phyloP scores from a whole-genome alignment of 2,329 filamentous ascomycete species.

The Biscogniauxia sp. region DNA sequence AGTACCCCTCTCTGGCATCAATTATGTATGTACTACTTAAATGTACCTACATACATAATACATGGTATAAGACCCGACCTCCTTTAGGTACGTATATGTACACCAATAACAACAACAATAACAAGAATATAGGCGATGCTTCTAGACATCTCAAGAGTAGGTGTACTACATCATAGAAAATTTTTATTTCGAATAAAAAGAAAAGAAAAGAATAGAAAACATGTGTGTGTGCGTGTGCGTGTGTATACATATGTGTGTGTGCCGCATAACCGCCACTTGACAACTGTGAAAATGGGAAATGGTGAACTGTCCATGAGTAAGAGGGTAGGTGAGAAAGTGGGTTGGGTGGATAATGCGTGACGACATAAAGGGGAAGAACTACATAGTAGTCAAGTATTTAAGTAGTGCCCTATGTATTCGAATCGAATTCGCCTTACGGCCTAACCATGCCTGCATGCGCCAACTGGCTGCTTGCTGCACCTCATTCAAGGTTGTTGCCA shows the following conservation, averaged over 20 bases:
- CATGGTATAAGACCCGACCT: not conserved
- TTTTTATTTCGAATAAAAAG: not conserved
- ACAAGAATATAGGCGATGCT: too few relatives aligned
- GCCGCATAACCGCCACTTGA: not conserved
- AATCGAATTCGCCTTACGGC: not conserved
- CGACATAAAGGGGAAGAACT: not conserved
- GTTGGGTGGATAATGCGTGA: constrained; percentile 1
- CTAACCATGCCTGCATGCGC: not conserved
- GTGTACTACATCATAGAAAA: not conserved
- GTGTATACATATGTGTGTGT: not conserved
- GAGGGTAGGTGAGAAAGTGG: constrained; percentile 1
- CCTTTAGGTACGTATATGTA: too few relatives aligned
- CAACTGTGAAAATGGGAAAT: not conserved
- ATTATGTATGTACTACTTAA: not conserved
- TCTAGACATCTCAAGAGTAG: too few relatives aligned
- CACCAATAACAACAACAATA: not conserved
- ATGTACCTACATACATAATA: too few relatives aligned
- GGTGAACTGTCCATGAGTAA: not conserved
- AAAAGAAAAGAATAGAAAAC: not conserved
- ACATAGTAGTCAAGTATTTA: too few relatives aligned
- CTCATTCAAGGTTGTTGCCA: not conserved
- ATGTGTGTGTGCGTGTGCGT: not conserved
- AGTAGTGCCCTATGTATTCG: not conserved
- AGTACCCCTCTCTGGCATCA: too few relatives aligned
- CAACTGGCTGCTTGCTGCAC: not conserved